phyloP scores from a whole-genome alignment of 2,329 filamentous ascomycete species.

The Hypoxylon sp. region DNA sequence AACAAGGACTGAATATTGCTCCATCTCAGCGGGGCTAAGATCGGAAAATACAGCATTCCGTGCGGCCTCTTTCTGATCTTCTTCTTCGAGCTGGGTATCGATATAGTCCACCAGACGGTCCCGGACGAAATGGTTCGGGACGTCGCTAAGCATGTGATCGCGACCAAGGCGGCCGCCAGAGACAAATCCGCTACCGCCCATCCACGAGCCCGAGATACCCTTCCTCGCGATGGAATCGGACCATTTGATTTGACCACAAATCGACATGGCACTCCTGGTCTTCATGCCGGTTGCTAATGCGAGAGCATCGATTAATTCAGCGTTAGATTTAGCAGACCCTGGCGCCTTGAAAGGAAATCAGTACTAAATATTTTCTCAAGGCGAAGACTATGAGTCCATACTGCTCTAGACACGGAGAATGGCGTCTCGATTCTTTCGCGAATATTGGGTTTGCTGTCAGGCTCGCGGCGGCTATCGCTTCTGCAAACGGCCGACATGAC shows the following conservation, averaged over 20 bases:
- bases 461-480: too few relatives aligned
- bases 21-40: constrained; percentile 17
- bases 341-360: constrained; percentile 11
- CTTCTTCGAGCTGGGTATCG: constrained; percentile 18
- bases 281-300: constrained; percentile 8
- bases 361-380: neutral
- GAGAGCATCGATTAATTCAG: constrained; percentile 27
- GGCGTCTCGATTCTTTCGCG: constrained; percentile 8
- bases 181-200: neutral
- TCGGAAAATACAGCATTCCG: constrained; percentile 28
- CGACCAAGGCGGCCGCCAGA: constrained; percentile 24
- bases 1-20: constrained; percentile 26
- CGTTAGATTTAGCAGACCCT: constrained; percentile 23
- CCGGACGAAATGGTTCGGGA: constrained; percentile 28
- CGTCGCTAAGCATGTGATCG: constrained; percentile 29
- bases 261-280: neutral
- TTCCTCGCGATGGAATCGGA: constrained; percentile 3
- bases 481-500: constrained; percentile 12
- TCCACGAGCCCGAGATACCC: neutral
- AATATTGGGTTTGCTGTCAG: neutral
- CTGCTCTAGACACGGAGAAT: constrained; percentile 26
- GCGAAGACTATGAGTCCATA: constrained; percentile 1
- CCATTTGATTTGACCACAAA: constrained; percentile 16
- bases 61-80: constrained; percentile 13
- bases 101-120: constrained; percentile 33